Base-by-base conservation (phyloP, 2,329 filamentous ascomycete genomes). In the Paraphaeosphaeria minitans region DNA sequence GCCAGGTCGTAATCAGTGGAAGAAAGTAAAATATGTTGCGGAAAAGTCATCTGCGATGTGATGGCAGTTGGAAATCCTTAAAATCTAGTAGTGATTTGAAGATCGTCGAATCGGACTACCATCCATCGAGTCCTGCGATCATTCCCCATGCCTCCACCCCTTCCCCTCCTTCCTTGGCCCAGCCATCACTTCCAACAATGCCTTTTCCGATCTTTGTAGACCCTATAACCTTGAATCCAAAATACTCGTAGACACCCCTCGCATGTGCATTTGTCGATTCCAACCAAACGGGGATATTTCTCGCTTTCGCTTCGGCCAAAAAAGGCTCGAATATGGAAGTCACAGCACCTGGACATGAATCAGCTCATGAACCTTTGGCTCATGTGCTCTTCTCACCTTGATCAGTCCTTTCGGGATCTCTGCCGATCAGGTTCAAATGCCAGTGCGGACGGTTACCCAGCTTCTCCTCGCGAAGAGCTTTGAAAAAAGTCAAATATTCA, bases 181-280 rank as follows among this genome's bases (percentile, higher is more conserved):
- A 56, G 9, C 53, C 53, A 22, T 56, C 46, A 22, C 46, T 43
- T 8, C 46, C 53, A 39, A 50, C 39, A 56, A 50, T 31, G n/a
- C 53, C 53, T 43, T 50, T 45, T 2, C 53, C 53, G n/a, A 56
- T 56, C 22, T 35, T 49, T 1, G 16, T 48, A 4, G 41, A 27
- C 10, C 53, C 53, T 12, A 56, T 27, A 3, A 49, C 46, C 24
- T 50, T 56, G 53, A 56, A 56, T 10, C 45, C 53, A 39, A 56
- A 56, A 35, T 43, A 35, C 16, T 49, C 46, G n/a, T 56, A 56
- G 16, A 56, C 46, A 19, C 37, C 53, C 13, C 33, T 41, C 2
- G 53, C 53, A 37, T 56, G 53, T 9, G 35, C 45, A 42, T 56
- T 56, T 22, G 53, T 56, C 8, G 53, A 56, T 33, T 56, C 53